These are phyloP conservation scores for Arthrobotrys conoides DNA, from an alignment of 2,329 filamentous ascomycete species.

Conservation along the genomic window DNA sequence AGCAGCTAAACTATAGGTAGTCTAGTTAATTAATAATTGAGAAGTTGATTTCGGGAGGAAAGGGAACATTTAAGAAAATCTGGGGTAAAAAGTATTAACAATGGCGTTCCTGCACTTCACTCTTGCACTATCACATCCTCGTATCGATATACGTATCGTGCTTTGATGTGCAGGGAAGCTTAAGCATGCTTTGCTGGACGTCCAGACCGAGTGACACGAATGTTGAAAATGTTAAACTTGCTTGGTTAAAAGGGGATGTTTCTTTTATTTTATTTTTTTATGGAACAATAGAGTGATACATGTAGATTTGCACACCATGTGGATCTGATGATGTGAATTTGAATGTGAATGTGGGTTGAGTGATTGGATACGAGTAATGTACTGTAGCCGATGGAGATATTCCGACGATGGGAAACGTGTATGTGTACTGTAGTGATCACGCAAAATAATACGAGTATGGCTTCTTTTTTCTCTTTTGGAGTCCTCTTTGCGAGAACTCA, in stretches of 20 bases:
- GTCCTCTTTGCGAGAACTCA: neutral
- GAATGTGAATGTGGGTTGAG: slow-evolving; percentile 16
- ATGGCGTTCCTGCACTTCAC: slow-evolving; percentile 9
- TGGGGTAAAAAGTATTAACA: slow-evolving; percentile 15
- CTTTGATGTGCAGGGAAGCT: slow-evolving; percentile 17
- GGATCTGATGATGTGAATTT: slow-evolving; percentile 16
- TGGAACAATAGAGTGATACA: slow-evolving; percentile 5
- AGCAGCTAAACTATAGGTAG: neutral
- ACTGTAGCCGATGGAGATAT: slow-evolving; percentile 20
- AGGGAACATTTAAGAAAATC: neutral
- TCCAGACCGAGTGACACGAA: slow-evolving; percentile 25
- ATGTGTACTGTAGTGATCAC: slow-evolving; percentile 22
- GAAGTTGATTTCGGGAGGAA: neutral
- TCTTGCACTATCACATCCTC: slow-evolving; percentile 21
- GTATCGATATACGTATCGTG: slow-evolving; percentile 26
- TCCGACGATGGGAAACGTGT: neutral
- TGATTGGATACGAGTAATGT: slow-evolving; percentile 32
- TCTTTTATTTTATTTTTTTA: too few relatives aligned
- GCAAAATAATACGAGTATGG: slow-evolving; percentile 15
- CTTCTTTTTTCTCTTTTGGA: neutral
- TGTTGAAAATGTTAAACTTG: neutral
- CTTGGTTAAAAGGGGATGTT: slow-evolving; percentile 2
- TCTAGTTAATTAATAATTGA: neutral
- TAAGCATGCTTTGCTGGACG: slow-evolving; percentile 29
- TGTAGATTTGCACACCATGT: slow-evolving; percentile 24